A percentile compares a stretch with the other conserved stretches of the same genome.
Evolutionary conservation across 306 rosid genomes (phyloP).

Genomic region (Ceratonia siliqua): DNA sequence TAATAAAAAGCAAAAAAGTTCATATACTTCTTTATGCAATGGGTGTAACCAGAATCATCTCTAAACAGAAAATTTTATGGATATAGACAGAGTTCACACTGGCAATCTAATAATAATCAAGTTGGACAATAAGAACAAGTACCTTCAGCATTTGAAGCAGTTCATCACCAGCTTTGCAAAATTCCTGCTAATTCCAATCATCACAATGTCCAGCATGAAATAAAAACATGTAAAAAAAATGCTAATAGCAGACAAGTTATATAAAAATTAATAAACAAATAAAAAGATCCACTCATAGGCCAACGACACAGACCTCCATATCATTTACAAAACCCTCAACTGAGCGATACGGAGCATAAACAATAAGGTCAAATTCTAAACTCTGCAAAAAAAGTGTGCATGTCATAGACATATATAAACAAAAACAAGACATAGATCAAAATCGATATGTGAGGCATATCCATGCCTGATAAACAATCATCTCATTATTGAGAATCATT

Average conservation of each 20-base stretch:
- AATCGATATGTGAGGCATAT: conserved; percentile 46
- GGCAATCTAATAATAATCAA: neutral
- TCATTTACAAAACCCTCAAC: conserved; percentile 75
- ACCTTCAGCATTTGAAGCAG: conserved; percentile 69
- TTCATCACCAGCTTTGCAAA: conserved; percentile 59
- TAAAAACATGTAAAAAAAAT: conserved; percentile 12
- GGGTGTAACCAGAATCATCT: neutral
- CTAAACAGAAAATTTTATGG: neutral
- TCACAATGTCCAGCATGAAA: conserved; percentile 17
- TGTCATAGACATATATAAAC: conserved; percentile 7
- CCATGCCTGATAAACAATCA: conserved; percentile 99
- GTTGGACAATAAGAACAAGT: conserved; percentile 26
- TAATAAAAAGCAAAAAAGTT: neutral
- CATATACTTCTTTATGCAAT: conserved; percentile 8
- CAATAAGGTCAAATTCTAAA: conserved; percentile 94
- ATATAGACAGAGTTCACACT: neutral
- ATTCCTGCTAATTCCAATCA: conserved; percentile 55
- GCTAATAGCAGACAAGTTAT: conserved; percentile 12
- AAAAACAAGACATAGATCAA: neutral
- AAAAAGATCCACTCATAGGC: conserved; percentile 11
- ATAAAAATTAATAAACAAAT: neutral
- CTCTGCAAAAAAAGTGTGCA: conserved; percentile 56
- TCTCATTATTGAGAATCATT: conserved; percentile 99
- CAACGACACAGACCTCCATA: conserved; percentile 62
- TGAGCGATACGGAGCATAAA: conserved; percentile 86